Evolutionary conservation across 257 asterid species (phyloP).

Genomic region (Solanum chilense): DNA sequence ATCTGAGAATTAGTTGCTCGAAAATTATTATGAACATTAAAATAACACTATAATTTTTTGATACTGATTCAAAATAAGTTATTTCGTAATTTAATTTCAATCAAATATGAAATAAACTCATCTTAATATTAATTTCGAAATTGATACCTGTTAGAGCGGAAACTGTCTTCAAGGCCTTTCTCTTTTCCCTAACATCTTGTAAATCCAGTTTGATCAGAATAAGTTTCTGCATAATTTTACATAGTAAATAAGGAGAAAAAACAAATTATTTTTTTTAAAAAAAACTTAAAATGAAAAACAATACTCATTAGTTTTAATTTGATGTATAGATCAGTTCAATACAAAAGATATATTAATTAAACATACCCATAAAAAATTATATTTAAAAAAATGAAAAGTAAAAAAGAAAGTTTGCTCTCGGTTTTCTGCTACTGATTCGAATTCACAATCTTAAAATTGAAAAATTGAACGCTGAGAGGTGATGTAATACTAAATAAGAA

Average conservation of each 20-base stretch:
- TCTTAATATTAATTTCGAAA: too few relatives aligned
- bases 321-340: too few relatives aligned
- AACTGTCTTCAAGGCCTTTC: constrained; percentile 59
- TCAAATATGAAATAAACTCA: too few relatives aligned
- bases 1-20: too few relatives aligned
- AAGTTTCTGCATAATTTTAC: constrained; percentile 22
- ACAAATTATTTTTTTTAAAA: background rate
- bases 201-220: constrained; percentile 41
- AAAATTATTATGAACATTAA: background rate
- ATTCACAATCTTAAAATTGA: too few relatives aligned
- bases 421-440: too few relatives aligned
- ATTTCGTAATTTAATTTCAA: background rate
- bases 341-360: too few relatives aligned
- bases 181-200: constrained; percentile 36
- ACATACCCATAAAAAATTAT: too few relatives aligned
- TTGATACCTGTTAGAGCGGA: constrained; percentile 32
- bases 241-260: background rate
- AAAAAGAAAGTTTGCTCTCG: too few relatives aligned
- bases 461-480: too few relatives aligned
- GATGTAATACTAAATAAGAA: background rate
- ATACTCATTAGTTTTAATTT: background rate
- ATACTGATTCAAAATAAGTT: background rate
- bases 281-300: background rate
- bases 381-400: too few relatives aligned
- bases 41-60: too few relatives aligned